Evolutionary conservation across 2,329 filamentous ascomycete species (phyloP).

Genomic region (Podosphaera fusca): DNA sequence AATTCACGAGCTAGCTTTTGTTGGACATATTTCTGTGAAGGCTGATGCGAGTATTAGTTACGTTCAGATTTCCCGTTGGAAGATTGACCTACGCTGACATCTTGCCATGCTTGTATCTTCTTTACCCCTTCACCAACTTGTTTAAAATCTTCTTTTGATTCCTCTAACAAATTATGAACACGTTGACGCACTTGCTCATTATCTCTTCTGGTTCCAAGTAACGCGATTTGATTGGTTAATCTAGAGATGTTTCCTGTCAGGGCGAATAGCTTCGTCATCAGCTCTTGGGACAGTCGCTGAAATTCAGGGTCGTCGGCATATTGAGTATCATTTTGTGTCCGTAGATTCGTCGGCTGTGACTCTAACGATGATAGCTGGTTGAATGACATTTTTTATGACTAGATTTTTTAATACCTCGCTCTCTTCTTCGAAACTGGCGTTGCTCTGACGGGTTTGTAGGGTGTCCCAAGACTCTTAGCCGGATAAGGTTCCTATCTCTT

Average conservation of each 20-base stretch:
- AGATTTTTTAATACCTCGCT: background rate
- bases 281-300: slow-evolving; percentile 53
- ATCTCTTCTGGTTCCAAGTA: slow-evolving; percentile 76
- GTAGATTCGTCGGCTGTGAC: slow-evolving; percentile 47
- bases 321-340: slow-evolving; percentile 44
- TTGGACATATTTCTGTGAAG: slow-evolving; percentile 88
- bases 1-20: slow-evolving; percentile 90
- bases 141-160: slow-evolving; percentile 70
- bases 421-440: no score
- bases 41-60: slow-evolving; percentile 25
- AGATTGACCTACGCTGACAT: slow-evolving; percentile 40
- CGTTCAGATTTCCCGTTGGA: background rate
- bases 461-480: no score
- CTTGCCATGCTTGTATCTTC: slow-evolving; percentile 70
- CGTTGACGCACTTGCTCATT: slow-evolving; percentile 77
- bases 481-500: no score
- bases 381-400: slow-evolving; percentile 54
- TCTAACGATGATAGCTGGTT: slow-evolving; percentile 70
- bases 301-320: slow-evolving; percentile 91
- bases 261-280: slow-evolving; percentile 75
- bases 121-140: slow-evolving; percentile 85
- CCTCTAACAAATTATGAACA: slow-evolving; percentile 68
- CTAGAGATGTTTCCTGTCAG: slow-evolving; percentile 74
- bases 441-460: no score
- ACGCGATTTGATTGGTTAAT: slow-evolving; percentile 60